phyloP scores from a whole-genome alignment of 768 basidiomycete genomes.

The Mycena olivaceomarginata region DNA sequence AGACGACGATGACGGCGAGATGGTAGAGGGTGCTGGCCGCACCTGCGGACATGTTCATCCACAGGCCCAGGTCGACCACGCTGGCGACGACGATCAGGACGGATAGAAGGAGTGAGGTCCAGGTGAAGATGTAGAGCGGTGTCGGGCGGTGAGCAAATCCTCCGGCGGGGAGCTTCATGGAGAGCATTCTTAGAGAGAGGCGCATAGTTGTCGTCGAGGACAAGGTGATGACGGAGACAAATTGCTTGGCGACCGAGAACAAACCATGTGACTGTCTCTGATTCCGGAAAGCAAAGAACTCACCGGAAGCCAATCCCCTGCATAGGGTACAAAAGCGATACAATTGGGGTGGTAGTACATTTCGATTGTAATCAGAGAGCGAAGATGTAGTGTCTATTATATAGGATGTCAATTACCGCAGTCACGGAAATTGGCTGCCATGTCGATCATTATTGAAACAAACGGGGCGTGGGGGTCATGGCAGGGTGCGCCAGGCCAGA shows the following conservation, averaged over 20 bases:
- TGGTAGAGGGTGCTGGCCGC: conserved; percentile 35
- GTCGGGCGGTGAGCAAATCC: background rate
- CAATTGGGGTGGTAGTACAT: conserved; percentile 21
- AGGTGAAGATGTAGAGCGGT: conserved; percentile 33
- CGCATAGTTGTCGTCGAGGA: background rate
- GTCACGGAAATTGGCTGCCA: background rate
- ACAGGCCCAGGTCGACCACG: conserved; percentile 39
- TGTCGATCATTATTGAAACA: background rate
- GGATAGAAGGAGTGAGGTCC: conserved; percentile 32
- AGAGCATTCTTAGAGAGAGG: background rate
- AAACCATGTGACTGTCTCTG: background rate
- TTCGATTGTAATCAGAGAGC: background rate
- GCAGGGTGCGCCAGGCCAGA: conserved; percentile 16
- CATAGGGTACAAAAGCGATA: background rate
- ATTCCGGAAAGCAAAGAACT: background rate
- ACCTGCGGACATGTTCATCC: conserved; percentile 40
- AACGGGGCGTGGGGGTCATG: background rate
- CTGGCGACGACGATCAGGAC: conserved; percentile 22
- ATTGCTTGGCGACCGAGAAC: background rate
- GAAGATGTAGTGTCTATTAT: background rate
- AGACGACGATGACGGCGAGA: conserved; percentile 35
- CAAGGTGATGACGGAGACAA: background rate
- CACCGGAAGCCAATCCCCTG: background rate
- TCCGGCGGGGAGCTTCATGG: background rate
- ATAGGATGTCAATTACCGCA: background rate